phyloP scores from a whole-genome alignment of 345 rosid species.

The Draba incana region DNA sequence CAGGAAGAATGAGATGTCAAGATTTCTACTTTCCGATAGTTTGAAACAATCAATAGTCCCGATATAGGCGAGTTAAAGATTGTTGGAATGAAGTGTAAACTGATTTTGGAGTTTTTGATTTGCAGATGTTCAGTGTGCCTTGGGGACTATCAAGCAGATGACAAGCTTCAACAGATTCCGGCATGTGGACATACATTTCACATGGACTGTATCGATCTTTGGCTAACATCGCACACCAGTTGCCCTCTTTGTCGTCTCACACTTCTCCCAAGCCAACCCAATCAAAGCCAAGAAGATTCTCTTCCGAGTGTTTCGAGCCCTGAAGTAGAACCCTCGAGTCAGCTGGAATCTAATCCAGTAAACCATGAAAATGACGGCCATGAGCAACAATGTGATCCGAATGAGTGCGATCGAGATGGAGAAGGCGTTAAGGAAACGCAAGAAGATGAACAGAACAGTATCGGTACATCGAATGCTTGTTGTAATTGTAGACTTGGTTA shows the following conservation, averaged over 20 bases:
- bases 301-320: slow-evolving; percentile 5
- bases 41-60: not conserved
- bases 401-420: slow-evolving; percentile 1
- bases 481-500: slow-evolving; percentile 34
- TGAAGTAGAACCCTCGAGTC: slow-evolving; percentile 28
- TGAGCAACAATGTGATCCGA: slow-evolving; percentile 14
- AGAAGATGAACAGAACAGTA: slow-evolving; percentile 26
- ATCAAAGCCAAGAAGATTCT: slow-evolving; percentile 41
- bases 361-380: slow-evolving; percentile 6
- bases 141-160: slow-evolving; percentile 80
- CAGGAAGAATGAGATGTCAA: not conserved
- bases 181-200: slow-evolving; percentile 88
- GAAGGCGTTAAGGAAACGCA: slow-evolving; percentile 15
- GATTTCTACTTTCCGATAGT: not conserved
- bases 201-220: slow-evolving; percentile 89
- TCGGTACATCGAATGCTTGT: slow-evolving; percentile 27
- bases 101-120: slow-evolving; percentile 1
- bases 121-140: slow-evolving; percentile 86
- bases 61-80: not conserved
- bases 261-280: slow-evolving; percentile 48
- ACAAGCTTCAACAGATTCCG: slow-evolving; percentile 81
- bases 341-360: slow-evolving; percentile 25
- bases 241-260: slow-evolving; percentile 93
- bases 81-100: slow-evolving; percentile 6
- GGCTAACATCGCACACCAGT: slow-evolving; percentile 82